A percentile compares a stretch with the other conserved stretches of the same genome.
Conservation (phyloP, 2,329 filamentous ascomycete genomes). For the Claviceps maximensis region DNA sequence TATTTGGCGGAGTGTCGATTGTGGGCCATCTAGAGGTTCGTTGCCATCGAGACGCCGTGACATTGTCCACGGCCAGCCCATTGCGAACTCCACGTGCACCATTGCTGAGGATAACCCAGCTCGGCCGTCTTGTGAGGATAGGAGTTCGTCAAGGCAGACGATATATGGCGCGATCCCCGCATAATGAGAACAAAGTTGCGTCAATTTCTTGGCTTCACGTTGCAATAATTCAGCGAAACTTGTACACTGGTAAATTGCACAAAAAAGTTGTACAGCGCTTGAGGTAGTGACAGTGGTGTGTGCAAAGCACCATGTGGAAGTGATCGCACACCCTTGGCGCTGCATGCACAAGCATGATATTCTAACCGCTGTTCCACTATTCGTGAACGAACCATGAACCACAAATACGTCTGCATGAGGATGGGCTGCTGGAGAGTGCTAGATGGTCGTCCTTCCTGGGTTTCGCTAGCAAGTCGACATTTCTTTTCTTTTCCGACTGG, state of each 20-base stretch:
- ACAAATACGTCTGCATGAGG: neutral
- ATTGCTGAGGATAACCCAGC: neutral
- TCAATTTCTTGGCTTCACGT: neutral
- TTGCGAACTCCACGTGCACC: neutral
- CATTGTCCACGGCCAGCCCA: neutral
- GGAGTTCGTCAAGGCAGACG: neutral
- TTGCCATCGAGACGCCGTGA: neutral
- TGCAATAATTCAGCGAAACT: neutral
- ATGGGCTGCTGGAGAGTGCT: neutral
- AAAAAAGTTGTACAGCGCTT: neutral
- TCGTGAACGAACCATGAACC: neutral
- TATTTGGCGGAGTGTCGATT: neutral
- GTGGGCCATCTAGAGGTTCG: neutral
- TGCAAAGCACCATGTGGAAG: neutral
- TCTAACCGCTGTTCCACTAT: slow-evolving; percentile 1
- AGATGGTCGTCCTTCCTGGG: too few species aligned
- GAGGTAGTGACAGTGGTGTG: neutral
- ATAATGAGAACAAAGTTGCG: neutral
- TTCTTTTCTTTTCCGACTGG: neutral
- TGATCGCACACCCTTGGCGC: slow-evolving; percentile 2
- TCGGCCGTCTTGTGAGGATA: neutral
- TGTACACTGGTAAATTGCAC: neutral
- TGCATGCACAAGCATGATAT: neutral
- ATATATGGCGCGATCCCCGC: neutral
- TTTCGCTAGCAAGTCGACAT: neutral